Conservation (phyloP, 441 rosid genomes). For the Mallotus japonicus region DNA sequence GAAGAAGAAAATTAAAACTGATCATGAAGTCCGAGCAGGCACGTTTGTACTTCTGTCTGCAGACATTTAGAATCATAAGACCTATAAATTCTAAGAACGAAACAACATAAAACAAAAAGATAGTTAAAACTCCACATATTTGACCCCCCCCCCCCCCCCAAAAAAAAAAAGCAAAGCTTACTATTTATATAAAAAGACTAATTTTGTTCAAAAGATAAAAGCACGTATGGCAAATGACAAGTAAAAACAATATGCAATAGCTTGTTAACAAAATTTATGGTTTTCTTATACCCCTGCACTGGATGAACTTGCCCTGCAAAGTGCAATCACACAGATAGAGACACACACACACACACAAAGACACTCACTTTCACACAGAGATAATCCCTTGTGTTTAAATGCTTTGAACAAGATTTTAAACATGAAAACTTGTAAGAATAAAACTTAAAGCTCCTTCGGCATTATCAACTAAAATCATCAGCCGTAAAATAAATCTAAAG, state of each 20-base stretch:
- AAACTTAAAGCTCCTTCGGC: neutral
- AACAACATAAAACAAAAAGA: neutral
- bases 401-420: no score
- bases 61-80: constrained; percentile 15
- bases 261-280: neutral
- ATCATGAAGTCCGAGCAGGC: constrained; percentile 50
- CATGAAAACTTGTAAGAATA: neutral
- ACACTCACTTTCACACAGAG: no score
- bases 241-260: neutral
- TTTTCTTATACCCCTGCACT: neutral
- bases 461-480: no score
- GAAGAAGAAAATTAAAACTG: no score
- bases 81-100: neutral
- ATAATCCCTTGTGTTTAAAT: neutral
- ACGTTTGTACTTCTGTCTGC: constrained; percentile 53
- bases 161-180: neutral
- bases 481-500: no score
- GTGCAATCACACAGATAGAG: neutral
- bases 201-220: neutral
- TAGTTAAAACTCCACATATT: neutral
- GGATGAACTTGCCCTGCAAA: neutral
- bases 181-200: neutral
- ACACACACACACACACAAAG: neutral
- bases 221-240: neutral
- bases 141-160: no score